Percentiles rank a stretch among this genome's conserved stretches.
Evolutionary conservation across 345 rosid species (phyloP).

Genomic region (Ailanthus altissimus): DNA sequence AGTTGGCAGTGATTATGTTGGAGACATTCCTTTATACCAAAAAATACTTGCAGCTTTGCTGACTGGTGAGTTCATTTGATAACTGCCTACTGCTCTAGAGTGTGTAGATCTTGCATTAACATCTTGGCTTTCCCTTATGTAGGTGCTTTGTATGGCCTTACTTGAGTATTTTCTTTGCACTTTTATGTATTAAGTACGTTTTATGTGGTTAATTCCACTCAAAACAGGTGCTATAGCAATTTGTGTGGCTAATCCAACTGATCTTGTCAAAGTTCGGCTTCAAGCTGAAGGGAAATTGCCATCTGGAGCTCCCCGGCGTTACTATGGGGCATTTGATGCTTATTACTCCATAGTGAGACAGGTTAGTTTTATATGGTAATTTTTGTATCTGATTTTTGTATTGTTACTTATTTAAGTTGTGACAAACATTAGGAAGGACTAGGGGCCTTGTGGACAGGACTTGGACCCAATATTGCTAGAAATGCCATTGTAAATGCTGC

Average conservation of each 20-base stretch:
- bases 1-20: slow-evolving; percentile 77
- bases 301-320: slow-evolving; percentile 82
- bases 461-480: slow-evolving; percentile 93
- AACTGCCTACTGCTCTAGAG: slow-evolving; percentile 18
- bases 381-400: slow-evolving; percentile 8
- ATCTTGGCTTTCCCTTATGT: slow-evolving; percentile 11
- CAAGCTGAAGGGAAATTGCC: slow-evolving; percentile 95
- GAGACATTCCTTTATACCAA: slow-evolving; percentile 78
- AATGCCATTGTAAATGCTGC: slow-evolving; percentile 98
- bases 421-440: slow-evolving; percentile 66
- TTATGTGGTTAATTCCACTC: slow-evolving; percentile 2
- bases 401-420: slow-evolving; percentile 3
- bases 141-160: slow-evolving; percentile 9
- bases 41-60: slow-evolving; percentile 87
- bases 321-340: slow-evolving; percentile 86
- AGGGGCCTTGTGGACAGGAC: slow-evolving; percentile 89
- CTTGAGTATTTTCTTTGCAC: background rate
- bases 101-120: slow-evolving; percentile 15
- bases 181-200: background rate
- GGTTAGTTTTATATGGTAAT: slow-evolving; percentile 41
- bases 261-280: slow-evolving; percentile 92
- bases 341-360: slow-evolving; percentile 74
- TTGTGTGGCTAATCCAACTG: slow-evolving; percentile 90
- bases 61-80: slow-evolving; percentile 61
- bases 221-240: slow-evolving; percentile 88